Base-by-base conservation (phyloP, 306 rosid species). In the Abrus pulchellus region DNA sequence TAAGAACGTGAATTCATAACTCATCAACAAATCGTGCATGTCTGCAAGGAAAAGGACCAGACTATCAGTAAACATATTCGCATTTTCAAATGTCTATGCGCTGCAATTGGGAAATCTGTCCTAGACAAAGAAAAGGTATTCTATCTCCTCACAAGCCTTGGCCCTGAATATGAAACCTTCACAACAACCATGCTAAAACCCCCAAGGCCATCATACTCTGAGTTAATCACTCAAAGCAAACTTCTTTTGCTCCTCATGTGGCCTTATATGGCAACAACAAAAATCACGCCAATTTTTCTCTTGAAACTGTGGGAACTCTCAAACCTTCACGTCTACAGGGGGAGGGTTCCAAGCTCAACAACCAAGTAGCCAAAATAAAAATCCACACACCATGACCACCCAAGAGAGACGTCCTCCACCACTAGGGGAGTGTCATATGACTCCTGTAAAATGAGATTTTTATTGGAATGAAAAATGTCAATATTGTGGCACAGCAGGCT, bases 151-250 rank as follows among this genome's bases (percentile, higher is more conserved):
- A 55, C 67, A 4, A 73, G 78, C 3, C 78, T 73, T 41, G 54
- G 55, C 0, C 43, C 29, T 41, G 3, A 54, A 6, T 73, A 73
- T 40, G 67, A 73, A 56, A 73, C 66, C 0, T 73, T 73, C 28
- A 55, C 67, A 9, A 73, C 41, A 40, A 73, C 78, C 11, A 73
- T 56, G 78, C 1, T 73, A 28, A 56, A 73, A 5, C 54, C 78
- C 1, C 52, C 77, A 32, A 13, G 77, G 33, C 64, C 34, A 54
- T 54, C 77, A 53, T 54, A 72, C 52, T 54, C 52, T 20, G 38
- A 72, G 29, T 20, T 63, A 4, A 3, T 63, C 50, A n/a, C 52
- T 6, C 71, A 65, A 41, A 13, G 40, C 11, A 29, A 73, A 0
- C 40, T 54, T 20, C 67, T 72, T 34, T 49, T 1, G 6, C 45